A percentile compares a stretch with the other conserved stretches of the same genome.
Evolutionary conservation across 257 asterid species (phyloP).

Genomic region (Lithospermum erythrorhizon): DNA sequence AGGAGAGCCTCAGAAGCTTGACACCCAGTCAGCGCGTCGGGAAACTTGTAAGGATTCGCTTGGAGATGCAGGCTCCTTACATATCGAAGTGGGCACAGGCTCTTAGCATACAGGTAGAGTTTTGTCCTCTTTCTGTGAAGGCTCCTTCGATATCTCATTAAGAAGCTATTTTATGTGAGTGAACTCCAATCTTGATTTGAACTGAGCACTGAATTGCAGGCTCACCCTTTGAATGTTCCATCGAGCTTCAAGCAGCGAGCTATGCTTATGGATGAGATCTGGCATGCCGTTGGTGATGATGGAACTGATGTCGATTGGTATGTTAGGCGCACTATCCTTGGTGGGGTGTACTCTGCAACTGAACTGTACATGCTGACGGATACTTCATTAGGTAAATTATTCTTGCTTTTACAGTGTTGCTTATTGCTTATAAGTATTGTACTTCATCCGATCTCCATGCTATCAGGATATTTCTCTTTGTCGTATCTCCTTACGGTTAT

Average conservation of each 20-base stretch:
- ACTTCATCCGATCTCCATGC: neutral
- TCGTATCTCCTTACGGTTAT: too few species aligned
- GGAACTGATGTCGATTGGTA: conserved; percentile 70
- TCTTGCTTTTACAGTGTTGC: conserved; percentile 1
- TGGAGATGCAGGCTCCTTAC: conserved; percentile 95
- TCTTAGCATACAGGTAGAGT: conserved; percentile 79
- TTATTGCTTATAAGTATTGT: neutral
- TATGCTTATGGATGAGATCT: conserved; percentile 86
- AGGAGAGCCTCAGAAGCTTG: conserved; percentile 44
- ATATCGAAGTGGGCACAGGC: conserved; percentile 93
- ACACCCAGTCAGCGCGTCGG: conserved; percentile 70
- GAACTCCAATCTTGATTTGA: neutral
- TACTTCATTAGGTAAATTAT: conserved; percentile 61
- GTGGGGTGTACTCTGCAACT: conserved; percentile 76
- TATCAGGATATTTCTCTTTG: neutral
- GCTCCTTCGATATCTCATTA: neutral
- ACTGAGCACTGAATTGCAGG: conserved; percentile 26
- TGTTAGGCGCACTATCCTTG: conserved; percentile 72
- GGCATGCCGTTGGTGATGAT: conserved; percentile 84
- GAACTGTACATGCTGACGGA: conserved; percentile 91
- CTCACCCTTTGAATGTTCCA: conserved; percentile 63
- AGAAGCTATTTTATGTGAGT: neutral
- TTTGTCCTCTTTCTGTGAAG: neutral
- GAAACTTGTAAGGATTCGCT: conserved; percentile 60
- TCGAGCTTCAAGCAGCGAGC: conserved; percentile 91